Evolutionary conservation across 2,329 filamentous ascomycete genomes (phyloP).

Genomic region (Aureobasidium sp.): DNA sequence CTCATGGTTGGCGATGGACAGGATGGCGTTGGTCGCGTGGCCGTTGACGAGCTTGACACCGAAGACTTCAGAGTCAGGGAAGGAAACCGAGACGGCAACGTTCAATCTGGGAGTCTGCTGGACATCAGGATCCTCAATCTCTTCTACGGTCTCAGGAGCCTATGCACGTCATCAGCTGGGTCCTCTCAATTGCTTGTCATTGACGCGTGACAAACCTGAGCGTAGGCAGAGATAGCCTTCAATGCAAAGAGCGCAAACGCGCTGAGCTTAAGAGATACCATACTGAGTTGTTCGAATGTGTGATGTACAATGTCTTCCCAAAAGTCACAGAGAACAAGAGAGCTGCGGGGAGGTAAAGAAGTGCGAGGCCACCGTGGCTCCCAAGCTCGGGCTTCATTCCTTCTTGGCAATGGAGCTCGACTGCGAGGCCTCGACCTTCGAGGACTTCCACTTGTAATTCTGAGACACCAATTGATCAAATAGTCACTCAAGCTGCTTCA

Average conservation of each 20-base stretch:
- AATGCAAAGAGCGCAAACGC: conserved; percentile 65
- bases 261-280: conserved; percentile 68
- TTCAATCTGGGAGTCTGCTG: conserved; percentile 46
- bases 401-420: conserved; percentile 4
- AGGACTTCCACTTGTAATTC: not conserved
- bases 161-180: conserved; percentile 1
- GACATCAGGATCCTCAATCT: conserved; percentile 41
- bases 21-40: conserved; percentile 70
- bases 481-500: not conserved
- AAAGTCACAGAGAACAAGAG: not conserved
- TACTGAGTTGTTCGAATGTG: conserved; percentile 31
- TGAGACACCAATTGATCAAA: not conserved
- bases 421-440: not conserved
- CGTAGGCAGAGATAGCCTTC: conserved; percentile 52
- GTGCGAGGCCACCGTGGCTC: not conserved
- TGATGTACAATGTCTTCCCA: conserved; percentile 1
- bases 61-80: conserved; percentile 70
- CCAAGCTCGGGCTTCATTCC: not conserved
- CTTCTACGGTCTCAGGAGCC: conserved; percentile 47
- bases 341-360: not conserved
- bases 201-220: not conserved
- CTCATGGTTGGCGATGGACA: conserved; percentile 83
- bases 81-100: conserved; percentile 50
- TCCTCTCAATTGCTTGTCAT: not conserved
- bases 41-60: conserved; percentile 95